phyloP scores from a whole-genome alignment of 1,284 basidiomycete species.

The Thecaphora frezii region DNA sequence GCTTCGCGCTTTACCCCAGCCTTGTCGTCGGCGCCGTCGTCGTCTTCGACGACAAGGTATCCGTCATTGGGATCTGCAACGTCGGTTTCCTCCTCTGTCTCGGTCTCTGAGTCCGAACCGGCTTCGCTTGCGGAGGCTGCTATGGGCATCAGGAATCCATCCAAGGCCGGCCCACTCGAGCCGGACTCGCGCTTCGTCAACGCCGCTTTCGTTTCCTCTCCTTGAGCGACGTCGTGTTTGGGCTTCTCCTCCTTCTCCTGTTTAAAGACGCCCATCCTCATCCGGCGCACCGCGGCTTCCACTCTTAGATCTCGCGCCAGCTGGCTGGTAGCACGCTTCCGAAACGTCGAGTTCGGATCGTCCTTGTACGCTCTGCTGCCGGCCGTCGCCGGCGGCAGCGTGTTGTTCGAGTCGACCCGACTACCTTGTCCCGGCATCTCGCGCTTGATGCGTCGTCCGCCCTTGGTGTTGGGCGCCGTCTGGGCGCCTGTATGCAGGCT shows the following conservation, averaged over 20 bases:
- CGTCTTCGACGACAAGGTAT: background rate
- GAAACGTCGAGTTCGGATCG: conserved; percentile 46
- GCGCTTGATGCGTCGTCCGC: conserved; percentile 13
- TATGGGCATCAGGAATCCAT: conserved; percentile 1
- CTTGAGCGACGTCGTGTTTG: background rate
- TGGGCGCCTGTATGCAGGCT: conserved; percentile 46
- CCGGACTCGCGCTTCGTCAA: background rate
- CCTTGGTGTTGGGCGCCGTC: conserved; percentile 36
- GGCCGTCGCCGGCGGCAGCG: conserved; percentile 28
- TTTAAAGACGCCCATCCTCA: conserved; percentile 3
- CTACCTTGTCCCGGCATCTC: conserved; percentile 29
- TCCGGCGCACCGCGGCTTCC: conserved; percentile 26
- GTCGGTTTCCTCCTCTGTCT: background rate
- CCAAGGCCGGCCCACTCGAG: background rate
- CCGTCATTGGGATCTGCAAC: background rate
- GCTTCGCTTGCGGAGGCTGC: background rate
- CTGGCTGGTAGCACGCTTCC: conserved; percentile 30
- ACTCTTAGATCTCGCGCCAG: conserved; percentile 31
- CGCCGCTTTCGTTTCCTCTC: too few relatives aligned
- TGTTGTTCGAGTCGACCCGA: conserved; percentile 38
- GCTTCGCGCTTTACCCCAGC: conserved; percentile 13
- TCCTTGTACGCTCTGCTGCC: conserved; percentile 22
- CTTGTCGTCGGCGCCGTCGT: conserved; percentile 9
- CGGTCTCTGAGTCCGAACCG: background rate
- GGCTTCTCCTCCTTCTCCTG: background rate